A percentile compares a stretch with the other conserved stretches of the same genome.
These are phyloP conservation scores for Paraphoma chrysanthemicola DNA, from an alignment of 2,329 filamentous ascomycete species.

Conservation along the genomic window DNA sequence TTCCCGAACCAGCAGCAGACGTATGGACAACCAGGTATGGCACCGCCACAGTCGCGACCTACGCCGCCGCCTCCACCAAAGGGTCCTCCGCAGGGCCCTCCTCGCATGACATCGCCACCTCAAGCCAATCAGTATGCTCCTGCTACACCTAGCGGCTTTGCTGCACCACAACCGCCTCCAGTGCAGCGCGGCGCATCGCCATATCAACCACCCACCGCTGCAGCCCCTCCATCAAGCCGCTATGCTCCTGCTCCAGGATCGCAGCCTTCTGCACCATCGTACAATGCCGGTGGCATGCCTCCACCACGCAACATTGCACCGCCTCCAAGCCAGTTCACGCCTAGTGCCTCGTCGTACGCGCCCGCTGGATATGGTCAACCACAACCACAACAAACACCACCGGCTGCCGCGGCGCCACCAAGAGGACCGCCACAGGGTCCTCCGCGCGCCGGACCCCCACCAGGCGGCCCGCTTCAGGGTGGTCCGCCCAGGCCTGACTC, in stretches of 20 bases:
- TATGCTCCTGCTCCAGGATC: conserved; percentile 71
- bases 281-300: conserved; percentile 44
- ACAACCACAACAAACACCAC: conserved; percentile 44
- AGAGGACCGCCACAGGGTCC: conserved; percentile 47
- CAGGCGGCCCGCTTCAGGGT: conserved; percentile 41
- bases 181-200: conserved; percentile 81
- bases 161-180: conserved; percentile 61
- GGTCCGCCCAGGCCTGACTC: conserved; percentile 50
- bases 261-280: conserved; percentile 53
- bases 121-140: conserved; percentile 69
- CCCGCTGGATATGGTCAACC: conserved; percentile 23
- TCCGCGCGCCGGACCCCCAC: conserved; percentile 53
- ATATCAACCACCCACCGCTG: conserved; percentile 83
- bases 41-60: conserved; percentile 63
- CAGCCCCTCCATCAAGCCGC: conserved; percentile 61
- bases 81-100: conserved; percentile 59
- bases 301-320: conserved; percentile 54
- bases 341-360: conserved; percentile 46
- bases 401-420: conserved; percentile 52
- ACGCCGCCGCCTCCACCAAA: conserved; percentile 85
- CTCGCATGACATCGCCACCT: conserved; percentile 65
- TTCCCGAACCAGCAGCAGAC: conserved; percentile 69
- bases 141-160: conserved; percentile 50
- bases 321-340: conserved; percentile 47
- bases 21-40: conserved; percentile 66